These are phyloP conservation scores for Immersiella caudata DNA, from an alignment of 495 filamentous ascomycete genomes.

Conservation along the genomic window DNA sequence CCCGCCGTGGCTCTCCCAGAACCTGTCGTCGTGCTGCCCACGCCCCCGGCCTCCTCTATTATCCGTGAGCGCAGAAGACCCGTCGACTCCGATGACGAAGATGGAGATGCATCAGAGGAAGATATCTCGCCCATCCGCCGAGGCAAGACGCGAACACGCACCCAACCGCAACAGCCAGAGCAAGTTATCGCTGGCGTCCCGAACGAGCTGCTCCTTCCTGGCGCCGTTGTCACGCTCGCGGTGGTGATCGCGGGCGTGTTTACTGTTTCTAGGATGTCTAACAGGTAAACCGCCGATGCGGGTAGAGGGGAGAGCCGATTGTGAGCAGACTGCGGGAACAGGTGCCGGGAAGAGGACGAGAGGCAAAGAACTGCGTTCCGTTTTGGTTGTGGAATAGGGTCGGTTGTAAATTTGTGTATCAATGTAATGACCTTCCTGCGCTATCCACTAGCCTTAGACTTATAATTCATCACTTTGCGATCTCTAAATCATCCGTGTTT, in stretches of 20 bases:
- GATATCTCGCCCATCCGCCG: constrained; percentile 54
- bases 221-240: constrained; percentile 91
- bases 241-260: constrained; percentile 94
- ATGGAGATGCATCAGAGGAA: constrained; percentile 64
- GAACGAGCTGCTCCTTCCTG: constrained; percentile 91
- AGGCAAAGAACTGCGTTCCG: background rate
- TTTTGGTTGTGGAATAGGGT: background rate
- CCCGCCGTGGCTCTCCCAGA: constrained; percentile 57
- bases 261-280: constrained; percentile 76
- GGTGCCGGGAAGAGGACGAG: background rate
- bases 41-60: constrained; percentile 57
- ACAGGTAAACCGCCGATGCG: constrained; percentile 22
- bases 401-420: constrained; percentile 29
- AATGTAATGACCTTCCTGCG: constrained; percentile 5
- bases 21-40: constrained; percentile 42
- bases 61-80: constrained; percentile 62
- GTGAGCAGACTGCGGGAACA: background rate
- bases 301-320: background rate
- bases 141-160: constrained; percentile 37
- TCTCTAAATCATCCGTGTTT: background rate
- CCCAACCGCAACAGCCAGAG: constrained; percentile 58
- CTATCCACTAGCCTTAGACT: constrained; percentile 7
- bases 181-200: constrained; percentile 89
- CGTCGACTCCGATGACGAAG: constrained; percentile 57
- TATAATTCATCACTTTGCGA: background rate